Percentiles rank a stretch among this genome's conserved stretches.
Conservation (phyloP, 352 stramenopile genomes). For the Elongisporangium undulatum region DNA sequence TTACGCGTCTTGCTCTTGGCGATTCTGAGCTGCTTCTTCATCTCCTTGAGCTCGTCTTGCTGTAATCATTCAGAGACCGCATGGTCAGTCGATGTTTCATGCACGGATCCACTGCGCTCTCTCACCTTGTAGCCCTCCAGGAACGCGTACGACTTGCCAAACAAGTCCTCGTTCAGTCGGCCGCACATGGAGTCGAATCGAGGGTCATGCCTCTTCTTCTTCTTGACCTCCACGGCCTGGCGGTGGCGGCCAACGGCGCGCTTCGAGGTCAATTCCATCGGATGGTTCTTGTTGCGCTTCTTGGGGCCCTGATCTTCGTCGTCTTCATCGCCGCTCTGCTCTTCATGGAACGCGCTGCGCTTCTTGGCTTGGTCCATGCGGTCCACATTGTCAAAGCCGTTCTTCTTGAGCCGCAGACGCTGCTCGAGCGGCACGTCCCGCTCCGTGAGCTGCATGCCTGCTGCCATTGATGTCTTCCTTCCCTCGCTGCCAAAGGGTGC, state of each 20-base stretch:
- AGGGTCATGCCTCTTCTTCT: constrained; percentile 67
- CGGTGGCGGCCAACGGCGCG: constrained; percentile 73
- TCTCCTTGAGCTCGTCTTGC: constrained; percentile 77
- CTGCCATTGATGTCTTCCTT: neutral
- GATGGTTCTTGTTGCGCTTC: constrained; percentile 84
- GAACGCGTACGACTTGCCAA: constrained; percentile 87
- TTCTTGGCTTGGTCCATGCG: constrained; percentile 1
- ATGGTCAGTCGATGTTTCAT: neutral
- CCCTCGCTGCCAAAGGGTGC: neutral
- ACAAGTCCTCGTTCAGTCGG: constrained; percentile 87
- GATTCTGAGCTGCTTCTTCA: constrained; percentile 75
- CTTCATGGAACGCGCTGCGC: neutral
- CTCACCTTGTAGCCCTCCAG: constrained; percentile 83
- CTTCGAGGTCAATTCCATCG: constrained; percentile 83
- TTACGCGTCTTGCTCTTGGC: constrained; percentile 66
- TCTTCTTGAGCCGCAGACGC: constrained; percentile 74
- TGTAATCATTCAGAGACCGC: constrained; percentile 6
- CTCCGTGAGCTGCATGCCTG: constrained; percentile 7
- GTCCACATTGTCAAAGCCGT: constrained; percentile 45
- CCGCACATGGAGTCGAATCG: constrained; percentile 83
- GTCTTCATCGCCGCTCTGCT: neutral
- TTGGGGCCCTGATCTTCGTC: constrained; percentile 12
- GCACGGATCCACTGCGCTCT: too few species aligned
- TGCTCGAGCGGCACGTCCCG: constrained; percentile 78
- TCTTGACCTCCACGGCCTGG: constrained; percentile 82